phyloP scores from a whole-genome alignment of 768 basidiomycete species.

The Suillus occidentalis region DNA sequence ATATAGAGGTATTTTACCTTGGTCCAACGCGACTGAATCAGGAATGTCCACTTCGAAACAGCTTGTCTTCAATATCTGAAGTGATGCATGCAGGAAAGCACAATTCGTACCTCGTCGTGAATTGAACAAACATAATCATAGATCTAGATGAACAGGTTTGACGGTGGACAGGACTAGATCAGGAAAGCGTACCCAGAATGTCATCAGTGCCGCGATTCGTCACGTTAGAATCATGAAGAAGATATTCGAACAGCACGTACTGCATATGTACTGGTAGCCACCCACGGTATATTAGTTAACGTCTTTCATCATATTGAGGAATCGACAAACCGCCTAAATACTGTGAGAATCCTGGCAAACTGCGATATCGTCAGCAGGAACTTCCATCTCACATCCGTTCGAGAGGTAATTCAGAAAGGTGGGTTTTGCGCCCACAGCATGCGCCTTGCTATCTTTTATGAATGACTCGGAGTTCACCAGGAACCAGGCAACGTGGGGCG shows the following conservation, averaged over 20 bases:
- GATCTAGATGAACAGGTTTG: background rate
- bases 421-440: background rate
- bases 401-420: background rate
- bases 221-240: background rate
- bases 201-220: background rate
- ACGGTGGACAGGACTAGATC: background rate
- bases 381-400: background rate
- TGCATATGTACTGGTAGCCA: background rate
- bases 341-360: background rate
- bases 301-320: background rate
- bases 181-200: background rate
- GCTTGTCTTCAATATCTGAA: background rate
- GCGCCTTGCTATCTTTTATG: background rate
- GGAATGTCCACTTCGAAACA: background rate
- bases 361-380: background rate
- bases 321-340: background rate
- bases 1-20: background rate
- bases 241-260: background rate
- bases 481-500: background rate
- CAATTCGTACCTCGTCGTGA: background rate
- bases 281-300: background rate
- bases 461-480: background rate
- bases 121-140: background rate
- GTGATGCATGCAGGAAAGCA: background rate
- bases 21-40: background rate